phyloP scores from a whole-genome alignment of 352 stramenopile genomes.

The Phytopythium cucurbitacearum region DNA sequence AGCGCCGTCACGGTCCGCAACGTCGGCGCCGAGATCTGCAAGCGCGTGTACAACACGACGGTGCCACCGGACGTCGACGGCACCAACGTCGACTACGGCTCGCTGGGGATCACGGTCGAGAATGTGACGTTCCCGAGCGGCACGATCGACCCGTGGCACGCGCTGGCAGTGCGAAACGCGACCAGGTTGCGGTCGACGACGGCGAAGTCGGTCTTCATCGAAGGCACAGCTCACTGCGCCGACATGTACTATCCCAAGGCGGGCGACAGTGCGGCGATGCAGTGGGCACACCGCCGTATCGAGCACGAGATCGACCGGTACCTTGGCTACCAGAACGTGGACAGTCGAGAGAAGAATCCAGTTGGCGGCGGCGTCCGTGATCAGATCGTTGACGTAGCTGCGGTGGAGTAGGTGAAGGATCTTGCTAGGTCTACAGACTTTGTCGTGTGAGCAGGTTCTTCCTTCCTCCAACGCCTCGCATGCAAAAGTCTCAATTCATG shows the following conservation, averaged over 20 bases:
- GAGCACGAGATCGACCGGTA: too few species aligned
- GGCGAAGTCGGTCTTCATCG: conserved; percentile 63
- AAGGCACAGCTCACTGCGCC: conserved; percentile 77
- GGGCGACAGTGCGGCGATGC: conserved; percentile 40
- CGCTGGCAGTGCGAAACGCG: conserved; percentile 68
- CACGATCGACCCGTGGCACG: conserved; percentile 85
- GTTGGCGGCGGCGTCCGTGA: neutral
- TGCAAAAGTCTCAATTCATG: too few species aligned
- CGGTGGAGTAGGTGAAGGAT: too few species aligned
- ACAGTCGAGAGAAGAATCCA: conserved; percentile 5
- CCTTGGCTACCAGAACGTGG: neutral
- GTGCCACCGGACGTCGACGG: conserved; percentile 44
- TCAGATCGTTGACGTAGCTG: neutral
- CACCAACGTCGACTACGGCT: conserved; percentile 77
- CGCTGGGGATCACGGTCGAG: conserved; percentile 71
- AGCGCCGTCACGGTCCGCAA: conserved; percentile 70
- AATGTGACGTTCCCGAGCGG: conserved; percentile 78
- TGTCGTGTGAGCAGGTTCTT: too few species aligned
- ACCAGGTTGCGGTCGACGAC: conserved; percentile 53
- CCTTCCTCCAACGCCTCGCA: too few species aligned
- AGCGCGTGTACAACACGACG: conserved; percentile 74
- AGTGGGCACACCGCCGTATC: conserved; percentile 44
- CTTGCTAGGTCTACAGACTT: too few species aligned
- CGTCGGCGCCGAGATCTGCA: conserved; percentile 71
- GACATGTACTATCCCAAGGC: conserved; percentile 79